Conservation (phyloP, 495 filamentous ascomycete species). For the Penicillium flavigenum region DNA sequence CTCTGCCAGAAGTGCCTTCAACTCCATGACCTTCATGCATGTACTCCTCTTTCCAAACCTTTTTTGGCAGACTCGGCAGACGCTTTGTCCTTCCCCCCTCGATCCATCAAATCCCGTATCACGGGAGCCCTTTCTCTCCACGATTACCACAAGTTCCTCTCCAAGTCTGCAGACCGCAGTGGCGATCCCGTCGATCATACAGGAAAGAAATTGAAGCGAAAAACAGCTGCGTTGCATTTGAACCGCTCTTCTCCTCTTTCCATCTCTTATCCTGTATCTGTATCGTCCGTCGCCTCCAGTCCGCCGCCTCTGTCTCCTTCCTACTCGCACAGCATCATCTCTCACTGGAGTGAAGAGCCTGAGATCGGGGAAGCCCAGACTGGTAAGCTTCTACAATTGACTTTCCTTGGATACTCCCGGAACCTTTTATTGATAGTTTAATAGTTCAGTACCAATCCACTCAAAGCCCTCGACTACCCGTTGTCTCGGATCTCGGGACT, state of each 20-base stretch:
- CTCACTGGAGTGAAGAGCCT: constrained; percentile 35
- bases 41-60: constrained; percentile 19
- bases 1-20: constrained; percentile 22
- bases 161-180: constrained; percentile 27
- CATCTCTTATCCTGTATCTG: constrained; percentile 28
- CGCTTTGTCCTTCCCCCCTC: constrained; percentile 26
- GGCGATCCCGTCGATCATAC: constrained; percentile 31
- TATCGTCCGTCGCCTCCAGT: constrained; percentile 39
- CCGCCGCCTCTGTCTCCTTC: constrained; percentile 46
- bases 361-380: constrained; percentile 30
- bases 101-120: constrained; percentile 23
- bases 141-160: constrained; percentile 38
- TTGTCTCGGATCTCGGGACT: constrained; percentile 27
- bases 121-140: constrained; percentile 34
- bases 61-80: constrained; percentile 21
- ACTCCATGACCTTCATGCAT: constrained; percentile 20
- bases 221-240: constrained; percentile 37
- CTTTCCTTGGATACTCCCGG: neutral
- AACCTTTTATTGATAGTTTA: constrained; percentile 17
- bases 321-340: constrained; percentile 41
- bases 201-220: constrained; percentile 37
- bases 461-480: constrained; percentile 25
- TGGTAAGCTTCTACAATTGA: constrained; percentile 21
- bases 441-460: constrained; percentile 17
- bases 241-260: constrained; percentile 26